Evolutionary conservation across 202 grass and related monocot species (phyloP), one percentile per base, ranked within the genome.

Genomic region (Musa balbisiana): DNA sequence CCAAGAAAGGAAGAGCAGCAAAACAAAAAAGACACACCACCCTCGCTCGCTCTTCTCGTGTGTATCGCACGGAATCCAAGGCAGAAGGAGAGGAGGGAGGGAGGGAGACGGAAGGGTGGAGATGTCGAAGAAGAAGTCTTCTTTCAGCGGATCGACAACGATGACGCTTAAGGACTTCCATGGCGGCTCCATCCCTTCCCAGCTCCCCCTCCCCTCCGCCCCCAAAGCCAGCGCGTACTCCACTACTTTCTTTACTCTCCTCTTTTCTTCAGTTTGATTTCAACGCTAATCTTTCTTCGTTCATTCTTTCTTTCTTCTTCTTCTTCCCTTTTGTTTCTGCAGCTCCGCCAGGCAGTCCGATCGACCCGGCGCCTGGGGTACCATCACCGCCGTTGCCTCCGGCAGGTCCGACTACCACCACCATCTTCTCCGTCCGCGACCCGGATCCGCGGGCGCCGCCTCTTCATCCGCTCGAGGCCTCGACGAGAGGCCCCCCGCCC

Each of bases 111-210:
- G 20, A 67, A 67, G 21, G 24, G 27, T 1, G 52, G 56, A 8
- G 72, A 99, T 99, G 91, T 94, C 89, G 87, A 98, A 94, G 95
- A 98, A 98, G 91, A 98, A 98, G 76, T 25, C 33, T 43, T 76
- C 82, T 49, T 63, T 64, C 19, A 76, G 33, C 58, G 74, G 74
- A 52, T 73, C 80, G 11, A 91, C 85, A 53, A 98, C 94, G 79
- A 94, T 98, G 95, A 98, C 87, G 21, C 91, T 98, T 67, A 94
- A 92, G 80, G 95, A 98, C 76, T 98, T 98, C 95, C 95, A 98
- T 78, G 95, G 95, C 82, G 95, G 95, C 33, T 92, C 91, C 77
- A 98, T 98, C 83, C 95, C 95, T 53, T 94, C 95, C 82, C 91
- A 94, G 73, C 91, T 92, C 72, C 78, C 85, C 26, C 89, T 99